Percentiles rank a stretch among this genome's conserved stretches.
phyloP scores from a whole-genome alignment of 1,139 yeast species.

The Kodamaea suecica region DNA sequence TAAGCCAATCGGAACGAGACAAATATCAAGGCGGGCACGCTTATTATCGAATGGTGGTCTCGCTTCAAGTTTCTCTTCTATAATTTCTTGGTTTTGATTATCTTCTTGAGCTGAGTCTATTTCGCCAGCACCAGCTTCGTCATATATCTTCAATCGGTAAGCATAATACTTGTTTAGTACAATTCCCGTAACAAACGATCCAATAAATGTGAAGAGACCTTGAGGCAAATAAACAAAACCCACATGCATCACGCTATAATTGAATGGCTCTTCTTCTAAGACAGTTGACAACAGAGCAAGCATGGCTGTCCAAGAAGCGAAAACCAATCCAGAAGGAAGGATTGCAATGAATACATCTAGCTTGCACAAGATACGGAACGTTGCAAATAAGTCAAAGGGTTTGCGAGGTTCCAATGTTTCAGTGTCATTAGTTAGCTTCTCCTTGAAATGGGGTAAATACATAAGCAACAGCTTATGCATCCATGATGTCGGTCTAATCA shows the following conservation, averaged over 20 bases:
- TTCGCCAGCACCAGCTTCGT: too few relatives aligned
- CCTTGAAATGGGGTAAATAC: constrained; percentile 22
- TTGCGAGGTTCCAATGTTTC: constrained; percentile 22
- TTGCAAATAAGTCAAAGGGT: constrained; percentile 25
- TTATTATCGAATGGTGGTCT: constrained; percentile 28
- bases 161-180: constrained; percentile 29
- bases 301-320: constrained; percentile 38
- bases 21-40: constrained; percentile 27
- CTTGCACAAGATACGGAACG: constrained; percentile 29
- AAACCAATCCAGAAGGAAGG: constrained; percentile 34
- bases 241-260: constrained; percentile 34
- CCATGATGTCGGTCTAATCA: constrained; percentile 24
- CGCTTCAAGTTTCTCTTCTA: too few relatives aligned
- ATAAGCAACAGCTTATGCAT: constrained; percentile 25
- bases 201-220: constrained; percentile 31
- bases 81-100: constrained; percentile 7
- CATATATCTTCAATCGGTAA: constrained; percentile 10
- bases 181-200: constrained; percentile 31
- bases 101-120: constrained; percentile 1
- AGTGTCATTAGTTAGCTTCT: constrained; percentile 26
- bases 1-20: constrained; percentile 24
- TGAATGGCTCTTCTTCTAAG: constrained; percentile 28
- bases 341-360: constrained; percentile 24
- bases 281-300: constrained; percentile 32
- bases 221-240: constrained; percentile 41